Evolutionary conservation across 2,329 filamentous ascomycete genomes (phyloP).

Genomic region (Colletotrichum graminicola): DNA sequence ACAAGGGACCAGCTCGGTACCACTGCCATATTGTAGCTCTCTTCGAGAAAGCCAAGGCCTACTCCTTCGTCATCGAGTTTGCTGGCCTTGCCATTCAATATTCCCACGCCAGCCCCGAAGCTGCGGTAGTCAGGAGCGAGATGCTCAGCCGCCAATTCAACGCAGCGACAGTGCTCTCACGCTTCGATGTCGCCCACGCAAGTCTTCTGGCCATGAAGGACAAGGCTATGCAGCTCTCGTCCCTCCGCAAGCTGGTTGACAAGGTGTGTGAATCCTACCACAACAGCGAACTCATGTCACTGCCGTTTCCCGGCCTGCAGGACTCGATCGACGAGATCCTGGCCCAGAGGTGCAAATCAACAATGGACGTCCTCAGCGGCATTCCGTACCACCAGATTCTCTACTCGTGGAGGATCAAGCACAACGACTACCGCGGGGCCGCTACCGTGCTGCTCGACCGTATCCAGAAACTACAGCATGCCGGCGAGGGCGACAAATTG

Average conservation of each 20-base stretch:
- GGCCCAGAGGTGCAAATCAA: conserved; percentile 75
- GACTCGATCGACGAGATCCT: conserved; percentile 85
- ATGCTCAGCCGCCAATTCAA: conserved; percentile 88
- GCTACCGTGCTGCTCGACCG: conserved; percentile 73
- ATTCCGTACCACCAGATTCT: conserved; percentile 89
- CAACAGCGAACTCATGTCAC: conserved; percentile 75
- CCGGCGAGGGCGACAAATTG: conserved; percentile 70
- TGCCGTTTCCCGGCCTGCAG: conserved; percentile 84
- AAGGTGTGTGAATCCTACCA: conserved; percentile 77
- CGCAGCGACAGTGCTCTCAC: conserved; percentile 81
- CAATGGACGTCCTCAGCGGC: conserved; percentile 72
- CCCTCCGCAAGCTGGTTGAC: conserved; percentile 76
- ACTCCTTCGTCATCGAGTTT: conserved; percentile 88
- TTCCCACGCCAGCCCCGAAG: conserved; percentile 52
- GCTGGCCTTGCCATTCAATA: conserved; percentile 81
- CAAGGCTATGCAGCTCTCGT: conserved; percentile 76
- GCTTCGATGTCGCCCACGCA: conserved; percentile 86
- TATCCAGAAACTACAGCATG: conserved; percentile 70
- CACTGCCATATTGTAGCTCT: conserved; percentile 87
- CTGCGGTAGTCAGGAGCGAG: conserved; percentile 68
- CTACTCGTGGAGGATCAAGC: conserved; percentile 89
- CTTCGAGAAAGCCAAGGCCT: conserved; percentile 82
- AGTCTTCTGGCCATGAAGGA: conserved; percentile 81
- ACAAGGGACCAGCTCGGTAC: conserved; percentile 84
- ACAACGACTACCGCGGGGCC: conserved; percentile 86